These are phyloP conservation scores for Backusella australiensis DNA, from an alignment of 192 early-diverging fungal genomes.

Conservation along the genomic window DNA sequence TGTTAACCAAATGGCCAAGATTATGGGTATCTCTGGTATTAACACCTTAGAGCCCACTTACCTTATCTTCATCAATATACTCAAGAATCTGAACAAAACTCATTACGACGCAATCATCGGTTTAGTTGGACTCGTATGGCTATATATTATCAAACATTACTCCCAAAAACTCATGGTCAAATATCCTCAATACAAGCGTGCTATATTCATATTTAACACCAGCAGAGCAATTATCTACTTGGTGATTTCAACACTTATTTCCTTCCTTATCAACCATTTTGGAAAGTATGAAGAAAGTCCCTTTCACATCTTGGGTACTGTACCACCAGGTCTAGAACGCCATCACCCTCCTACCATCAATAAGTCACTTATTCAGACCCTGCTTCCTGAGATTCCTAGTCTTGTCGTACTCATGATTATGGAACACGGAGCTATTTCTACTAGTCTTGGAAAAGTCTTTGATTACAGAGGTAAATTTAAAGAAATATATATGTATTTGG, in stretches of 20 bases:
- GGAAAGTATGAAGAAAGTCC: slow-evolving; percentile 41
- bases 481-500: not conserved
- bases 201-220: slow-evolving; percentile 64
- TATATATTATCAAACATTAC: slow-evolving; percentile 39
- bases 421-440: slow-evolving; percentile 91
- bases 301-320: slow-evolving; percentile 63
- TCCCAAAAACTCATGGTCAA: slow-evolving; percentile 28
- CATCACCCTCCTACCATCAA: slow-evolving; percentile 54
- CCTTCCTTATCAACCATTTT: slow-evolving; percentile 51
- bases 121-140: slow-evolving; percentile 38
- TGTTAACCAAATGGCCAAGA: slow-evolving; percentile 59
- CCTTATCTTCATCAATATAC: slow-evolving; percentile 69
- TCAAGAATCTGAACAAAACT: slow-evolving; percentile 37
- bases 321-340: slow-evolving; percentile 73
- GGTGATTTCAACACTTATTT: slow-evolving; percentile 69
- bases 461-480: slow-evolving; percentile 68
- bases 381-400: slow-evolving; percentile 57
- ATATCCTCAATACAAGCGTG: slow-evolving; percentile 45
- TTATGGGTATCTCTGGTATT: slow-evolving; percentile 74
- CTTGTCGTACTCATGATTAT: slow-evolving; percentile 77
- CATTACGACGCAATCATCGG: slow-evolving; percentile 64
- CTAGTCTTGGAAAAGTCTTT: slow-evolving; percentile 82
- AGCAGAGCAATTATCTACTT: slow-evolving; percentile 76
- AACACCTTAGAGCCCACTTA: slow-evolving; percentile 73
- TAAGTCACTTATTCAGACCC: slow-evolving; percentile 44